phyloP scores from a whole-genome alignment of 208 protist species.

The Leishmania amazonensis region DNA sequence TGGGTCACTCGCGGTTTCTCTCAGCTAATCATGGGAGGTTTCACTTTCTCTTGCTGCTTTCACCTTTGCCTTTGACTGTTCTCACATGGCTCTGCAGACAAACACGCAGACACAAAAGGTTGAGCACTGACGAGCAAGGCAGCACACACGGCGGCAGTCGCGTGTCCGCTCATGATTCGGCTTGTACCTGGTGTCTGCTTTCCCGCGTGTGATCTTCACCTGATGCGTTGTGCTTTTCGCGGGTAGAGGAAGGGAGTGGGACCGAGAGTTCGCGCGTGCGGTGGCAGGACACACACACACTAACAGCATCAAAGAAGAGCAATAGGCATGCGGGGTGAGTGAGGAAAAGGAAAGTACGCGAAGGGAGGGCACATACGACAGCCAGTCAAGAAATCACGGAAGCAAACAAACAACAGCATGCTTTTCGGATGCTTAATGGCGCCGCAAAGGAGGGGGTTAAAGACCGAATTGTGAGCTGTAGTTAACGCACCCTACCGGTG shows the following conservation, averaged over 20 bases:
- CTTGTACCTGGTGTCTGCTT: not conserved
- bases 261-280: not conserved
- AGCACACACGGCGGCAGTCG: no score
- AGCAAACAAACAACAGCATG: not conserved
- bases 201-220: not conserved
- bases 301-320: not conserved
- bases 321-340: not conserved
- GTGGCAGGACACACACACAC: not conserved
- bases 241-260: no score
- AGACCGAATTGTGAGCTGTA: not conserved
- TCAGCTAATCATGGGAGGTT: not conserved
- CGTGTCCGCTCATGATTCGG: not conserved
- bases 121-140: not conserved
- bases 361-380: not conserved
- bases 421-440: not conserved
- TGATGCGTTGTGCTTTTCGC: not conserved
- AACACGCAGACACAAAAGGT: not conserved
- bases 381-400: not conserved
- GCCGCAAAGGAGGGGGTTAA: not conserved
- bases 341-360: not conserved
- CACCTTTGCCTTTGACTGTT: not conserved
- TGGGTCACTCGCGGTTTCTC: not conserved
- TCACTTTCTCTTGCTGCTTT: not conserved
- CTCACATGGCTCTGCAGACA: not conserved
- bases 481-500: not conserved